Percentiles rank a stretch among this genome's conserved stretches.
phyloP scores from a whole-genome alignment of 805 yeast species.

The Yarrowia deformans region DNA sequence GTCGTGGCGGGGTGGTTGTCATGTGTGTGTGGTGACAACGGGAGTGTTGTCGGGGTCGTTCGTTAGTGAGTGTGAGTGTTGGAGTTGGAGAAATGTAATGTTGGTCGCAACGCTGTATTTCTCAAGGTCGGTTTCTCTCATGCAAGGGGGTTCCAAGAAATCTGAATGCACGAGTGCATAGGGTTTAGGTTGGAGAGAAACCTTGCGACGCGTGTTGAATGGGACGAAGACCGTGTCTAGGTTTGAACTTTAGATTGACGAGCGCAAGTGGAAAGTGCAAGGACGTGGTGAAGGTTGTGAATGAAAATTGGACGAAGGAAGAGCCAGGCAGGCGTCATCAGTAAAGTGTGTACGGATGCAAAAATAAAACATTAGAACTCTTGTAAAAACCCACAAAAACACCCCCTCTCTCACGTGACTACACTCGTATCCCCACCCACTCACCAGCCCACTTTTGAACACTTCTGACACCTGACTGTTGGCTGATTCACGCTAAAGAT shows the following conservation, averaged over 20 bases:
- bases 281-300: too few species aligned
- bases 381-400: too few species aligned
- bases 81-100: neutral
- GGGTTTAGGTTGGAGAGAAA: neutral
- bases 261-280: neutral
- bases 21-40: slow-evolving; percentile 5
- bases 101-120: neutral
- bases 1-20: slow-evolving; percentile 35
- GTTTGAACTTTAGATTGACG: neutral
- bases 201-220: neutral
- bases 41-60: neutral
- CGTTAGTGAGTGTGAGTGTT: neutral
- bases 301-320: too few species aligned
- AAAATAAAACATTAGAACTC: too few species aligned
- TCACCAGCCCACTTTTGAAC: too few species aligned
- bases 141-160: slow-evolving; percentile 36
- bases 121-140: neutral
- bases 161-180: neutral
- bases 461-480: too few species aligned
- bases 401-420: too few species aligned
- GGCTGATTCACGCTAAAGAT: too few species aligned
- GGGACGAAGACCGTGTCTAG: neutral
- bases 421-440: too few species aligned
- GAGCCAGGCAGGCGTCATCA: too few species aligned
- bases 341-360: too few species aligned